A percentile compares a stretch with the other conserved stretches of the same genome.
phyloP scores from a whole-genome alignment of 225 moss, liverwort and hornwort genomes.

The Ulota crispa region DNA sequence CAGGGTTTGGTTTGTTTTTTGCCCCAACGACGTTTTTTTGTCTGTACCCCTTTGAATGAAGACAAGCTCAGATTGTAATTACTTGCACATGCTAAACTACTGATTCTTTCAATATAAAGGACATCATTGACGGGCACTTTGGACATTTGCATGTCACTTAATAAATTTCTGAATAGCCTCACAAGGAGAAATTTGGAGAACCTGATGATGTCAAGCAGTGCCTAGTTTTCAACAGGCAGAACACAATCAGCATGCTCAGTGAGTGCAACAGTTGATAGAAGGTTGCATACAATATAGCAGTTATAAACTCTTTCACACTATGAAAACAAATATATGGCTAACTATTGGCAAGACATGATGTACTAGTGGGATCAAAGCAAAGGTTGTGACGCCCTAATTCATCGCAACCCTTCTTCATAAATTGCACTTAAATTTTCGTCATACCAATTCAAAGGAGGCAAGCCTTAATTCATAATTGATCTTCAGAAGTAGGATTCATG shows the following conservation, averaged over 20 bases:
- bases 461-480: constrained; percentile 1
- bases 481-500: background rate
- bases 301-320: background rate
- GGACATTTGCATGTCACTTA: background rate
- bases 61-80: background rate
- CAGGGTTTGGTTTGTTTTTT: constrained; percentile 25
- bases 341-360: background rate
- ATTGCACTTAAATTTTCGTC: too few relatives aligned
- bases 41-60: constrained; percentile 29
- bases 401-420: too few relatives aligned
- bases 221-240: constrained; percentile 88
- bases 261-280: constrained; percentile 66
- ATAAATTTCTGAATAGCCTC: background rate
- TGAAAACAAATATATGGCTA: background rate
- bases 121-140: background rate
- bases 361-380: background rate
- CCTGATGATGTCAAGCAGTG: constrained; percentile 78
- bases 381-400: too few relatives aligned
- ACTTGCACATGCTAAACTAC: background rate
- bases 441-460: background rate
- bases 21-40: constrained; percentile 31
- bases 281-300: constrained; percentile 40
- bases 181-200: constrained; percentile 22
- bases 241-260: constrained; percentile 94
- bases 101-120: background rate